These are phyloP conservation scores for Durusdinium trenchii DNA, from an alignment of 73 alveolate genomes.

Conservation along the genomic window DNA sequence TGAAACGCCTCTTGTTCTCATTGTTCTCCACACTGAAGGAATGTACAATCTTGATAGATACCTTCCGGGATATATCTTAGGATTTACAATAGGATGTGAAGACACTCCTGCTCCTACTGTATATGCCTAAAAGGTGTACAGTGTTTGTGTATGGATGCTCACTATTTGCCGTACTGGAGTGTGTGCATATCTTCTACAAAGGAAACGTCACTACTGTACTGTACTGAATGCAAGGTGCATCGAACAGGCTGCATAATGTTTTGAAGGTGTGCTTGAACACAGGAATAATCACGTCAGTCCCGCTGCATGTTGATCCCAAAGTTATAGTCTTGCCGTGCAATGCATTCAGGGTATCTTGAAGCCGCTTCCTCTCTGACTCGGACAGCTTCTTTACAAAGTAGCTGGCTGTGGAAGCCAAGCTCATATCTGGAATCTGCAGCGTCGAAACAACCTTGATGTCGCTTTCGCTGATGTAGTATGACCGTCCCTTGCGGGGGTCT, in stretches of 20 bases:
- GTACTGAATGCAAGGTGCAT: background rate
- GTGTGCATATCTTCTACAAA: background rate
- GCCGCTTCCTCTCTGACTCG: background rate
- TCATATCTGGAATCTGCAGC: background rate
- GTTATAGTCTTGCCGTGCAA: background rate
- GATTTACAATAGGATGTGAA: background rate
- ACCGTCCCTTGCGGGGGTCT: background rate
- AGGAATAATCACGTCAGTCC: background rate
- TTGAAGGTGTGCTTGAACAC: background rate
- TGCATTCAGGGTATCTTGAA: background rate
- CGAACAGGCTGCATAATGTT: background rate
- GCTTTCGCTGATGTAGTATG: background rate
- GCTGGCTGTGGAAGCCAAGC: background rate
- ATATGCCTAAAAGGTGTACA: no score
- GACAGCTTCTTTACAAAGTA: background rate
- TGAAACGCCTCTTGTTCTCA: background rate
- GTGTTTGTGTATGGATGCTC: no score
- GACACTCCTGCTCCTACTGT: background rate
- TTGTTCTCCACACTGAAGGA: background rate
- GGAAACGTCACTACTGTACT: background rate
- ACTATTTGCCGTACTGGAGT: no score
- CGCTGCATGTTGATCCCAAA: background rate
- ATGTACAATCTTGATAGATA: background rate
- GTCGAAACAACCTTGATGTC: background rate
- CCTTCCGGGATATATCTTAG: background rate